phyloP scores from a whole-genome alignment of 2,329 filamentous ascomycete species.

The Rhexocercosporidium sp. region DNA sequence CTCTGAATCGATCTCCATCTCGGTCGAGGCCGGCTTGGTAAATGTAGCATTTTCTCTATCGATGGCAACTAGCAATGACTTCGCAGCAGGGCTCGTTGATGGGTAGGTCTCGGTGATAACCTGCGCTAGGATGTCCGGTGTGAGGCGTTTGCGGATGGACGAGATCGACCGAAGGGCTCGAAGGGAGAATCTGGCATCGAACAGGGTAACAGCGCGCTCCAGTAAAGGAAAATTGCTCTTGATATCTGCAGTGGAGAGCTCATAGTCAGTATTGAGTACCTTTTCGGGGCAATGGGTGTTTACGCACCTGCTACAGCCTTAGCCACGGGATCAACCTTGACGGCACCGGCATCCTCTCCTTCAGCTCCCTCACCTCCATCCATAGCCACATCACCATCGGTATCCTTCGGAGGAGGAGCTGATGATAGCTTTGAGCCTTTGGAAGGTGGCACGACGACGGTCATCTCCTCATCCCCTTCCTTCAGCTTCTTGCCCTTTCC shows the following conservation, averaged over 20 bases:
- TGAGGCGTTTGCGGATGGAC: slow-evolving; percentile 89
- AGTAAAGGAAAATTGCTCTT: slow-evolving; percentile 91
- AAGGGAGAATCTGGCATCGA: slow-evolving; percentile 94
- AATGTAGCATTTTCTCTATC: slow-evolving; percentile 70
- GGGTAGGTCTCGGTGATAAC: slow-evolving; percentile 83
- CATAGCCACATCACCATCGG: slow-evolving; percentile 75
- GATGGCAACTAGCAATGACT: slow-evolving; percentile 72
- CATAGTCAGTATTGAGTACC: slow-evolving; percentile 25
- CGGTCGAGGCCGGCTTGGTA: slow-evolving; percentile 58
- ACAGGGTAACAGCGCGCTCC: slow-evolving; percentile 88
- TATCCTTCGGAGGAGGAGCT: slow-evolving; percentile 60
- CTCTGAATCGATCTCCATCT: slow-evolving; percentile 78
- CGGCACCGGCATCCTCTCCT: slow-evolving; percentile 46
- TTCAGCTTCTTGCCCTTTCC: slow-evolving; percentile 69
- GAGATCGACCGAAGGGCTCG: slow-evolving; percentile 94
- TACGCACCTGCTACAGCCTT: slow-evolving; percentile 65
- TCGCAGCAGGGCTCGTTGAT: slow-evolving; percentile 63
- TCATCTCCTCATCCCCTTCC: slow-evolving; percentile 80
- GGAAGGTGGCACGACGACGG: slow-evolving; percentile 76
- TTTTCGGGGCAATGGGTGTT: slow-evolving; percentile 3
- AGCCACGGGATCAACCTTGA: slow-evolving; percentile 63
- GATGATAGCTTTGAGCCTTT: slow-evolving; percentile 67
- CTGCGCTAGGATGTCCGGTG: slow-evolving; percentile 78
- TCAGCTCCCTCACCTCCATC: slow-evolving; percentile 52
- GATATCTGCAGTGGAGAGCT: slow-evolving; percentile 69